A percentile compares a stretch with the other conserved stretches of the same genome.
Evolutionary conservation across 2,329 filamentous ascomycete genomes (phyloP).

Genomic region (Elsinoe arachidis): DNA sequence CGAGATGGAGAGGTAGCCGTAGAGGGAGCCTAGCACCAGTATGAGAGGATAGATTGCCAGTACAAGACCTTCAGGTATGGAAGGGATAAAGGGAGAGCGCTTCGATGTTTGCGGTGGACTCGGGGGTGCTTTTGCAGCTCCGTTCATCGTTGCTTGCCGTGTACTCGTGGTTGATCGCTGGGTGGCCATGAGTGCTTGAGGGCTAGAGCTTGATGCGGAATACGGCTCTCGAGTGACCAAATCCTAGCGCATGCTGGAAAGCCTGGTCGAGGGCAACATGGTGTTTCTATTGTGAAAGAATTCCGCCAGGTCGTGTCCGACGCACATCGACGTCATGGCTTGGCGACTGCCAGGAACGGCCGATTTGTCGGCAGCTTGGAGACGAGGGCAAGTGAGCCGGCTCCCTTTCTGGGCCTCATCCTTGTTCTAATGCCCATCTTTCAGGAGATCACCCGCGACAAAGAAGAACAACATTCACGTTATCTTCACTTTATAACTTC

Average conservation of each 20-base stretch:
- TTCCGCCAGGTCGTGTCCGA: no score
- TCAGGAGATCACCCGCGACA: no score
- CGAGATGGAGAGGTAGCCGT: slow-evolving; percentile 60
- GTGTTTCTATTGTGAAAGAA: background rate
- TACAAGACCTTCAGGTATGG: slow-evolving; percentile 55
- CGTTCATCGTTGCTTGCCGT: background rate
- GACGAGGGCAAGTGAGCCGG: no score
- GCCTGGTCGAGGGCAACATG: background rate
- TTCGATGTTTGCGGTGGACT: background rate
- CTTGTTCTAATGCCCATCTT: no score
- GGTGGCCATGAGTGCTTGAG: background rate
- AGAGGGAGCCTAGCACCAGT: slow-evolving; percentile 73
- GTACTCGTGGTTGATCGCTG: background rate
- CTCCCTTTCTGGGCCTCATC: no score
- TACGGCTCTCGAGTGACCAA: background rate
- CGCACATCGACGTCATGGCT: slow-evolving; percentile 2
- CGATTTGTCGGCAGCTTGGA: background rate
- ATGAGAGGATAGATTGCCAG: slow-evolving; percentile 67
- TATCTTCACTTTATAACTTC: no score
- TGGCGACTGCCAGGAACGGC: background rate
- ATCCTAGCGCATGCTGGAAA: no score
- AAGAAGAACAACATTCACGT: no score
- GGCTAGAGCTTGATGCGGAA: background rate
- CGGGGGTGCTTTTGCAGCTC: background rate
- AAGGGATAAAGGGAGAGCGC: slow-evolving; percentile 56